phyloP scores from a whole-genome alignment of 2,329 filamentous ascomycete genomes.

The Penicillium hordei region DNA sequence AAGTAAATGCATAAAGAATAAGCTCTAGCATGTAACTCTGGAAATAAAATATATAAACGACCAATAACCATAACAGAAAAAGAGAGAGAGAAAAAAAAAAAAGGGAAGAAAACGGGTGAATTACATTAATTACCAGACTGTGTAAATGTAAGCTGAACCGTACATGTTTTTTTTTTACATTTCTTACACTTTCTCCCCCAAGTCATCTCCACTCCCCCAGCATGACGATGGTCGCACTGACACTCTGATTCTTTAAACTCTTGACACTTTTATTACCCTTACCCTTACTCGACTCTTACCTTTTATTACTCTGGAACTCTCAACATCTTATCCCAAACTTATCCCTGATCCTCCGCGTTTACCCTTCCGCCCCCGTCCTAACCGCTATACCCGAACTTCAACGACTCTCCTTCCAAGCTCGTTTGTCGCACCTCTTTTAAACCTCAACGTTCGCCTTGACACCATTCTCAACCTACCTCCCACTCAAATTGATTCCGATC shows the following conservation, averaged over 20 bases:
- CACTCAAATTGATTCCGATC: neutral
- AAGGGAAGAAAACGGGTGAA: neutral
- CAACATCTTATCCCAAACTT: neutral
- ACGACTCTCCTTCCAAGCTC: conserved; percentile 7
- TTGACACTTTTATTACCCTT: neutral
- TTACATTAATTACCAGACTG: conserved; percentile 13
- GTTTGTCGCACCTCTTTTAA: conserved; percentile 11
- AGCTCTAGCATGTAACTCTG: neutral
- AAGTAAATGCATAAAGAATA: neutral
- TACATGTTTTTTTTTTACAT: conserved; percentile 23
- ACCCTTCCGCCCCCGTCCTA: neutral
- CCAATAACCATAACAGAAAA: neutral
- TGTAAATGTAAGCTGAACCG: conserved; percentile 16
- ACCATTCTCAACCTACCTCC: neutral
- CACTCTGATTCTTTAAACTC: conserved; percentile 8
- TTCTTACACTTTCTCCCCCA: conserved; percentile 18
- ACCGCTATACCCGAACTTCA: neutral
- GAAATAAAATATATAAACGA: neutral
- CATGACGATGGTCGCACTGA: conserved; percentile 33
- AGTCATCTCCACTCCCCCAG: conserved; percentile 33
- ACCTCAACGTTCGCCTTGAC: neutral
- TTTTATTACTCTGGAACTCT: no score
- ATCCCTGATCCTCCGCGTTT: neutral
- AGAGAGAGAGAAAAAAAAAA: neutral
- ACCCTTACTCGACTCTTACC: neutral